Base-by-base conservation (phyloP, 306 rosid genomes). In the Oxytropis ochrocephala region DNA sequence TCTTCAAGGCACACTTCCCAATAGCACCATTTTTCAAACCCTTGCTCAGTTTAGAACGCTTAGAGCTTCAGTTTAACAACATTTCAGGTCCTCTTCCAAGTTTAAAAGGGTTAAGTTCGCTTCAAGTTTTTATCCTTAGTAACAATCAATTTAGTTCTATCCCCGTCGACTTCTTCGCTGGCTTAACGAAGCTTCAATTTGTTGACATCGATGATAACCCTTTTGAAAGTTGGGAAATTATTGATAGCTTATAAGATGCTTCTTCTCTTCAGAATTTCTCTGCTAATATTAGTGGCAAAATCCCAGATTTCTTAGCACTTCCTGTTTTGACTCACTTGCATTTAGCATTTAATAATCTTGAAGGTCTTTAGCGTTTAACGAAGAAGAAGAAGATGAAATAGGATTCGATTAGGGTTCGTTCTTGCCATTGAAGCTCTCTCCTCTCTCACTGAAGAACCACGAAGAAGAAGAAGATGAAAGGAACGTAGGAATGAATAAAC, bases 141-240 rank as follows among this genome's bases (percentile, higher is more conserved):
- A 72, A 66, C 80, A 91, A 88, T 69, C 75, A 65, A 43, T 83
- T 91, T 67, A 76, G 73, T 69, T 82, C 84, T 1, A 55, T 91
- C 52, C 91, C 97, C 7, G 12, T 35, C 29, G 87, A 83, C 70
- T 85, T 88, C 78, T 88, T 88, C 59, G 0, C 44, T 43, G 87
- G 85, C 7, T 66, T 86, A 87, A 65, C 85, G 8, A 81, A 85
- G 11, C 93, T 91, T 53, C 87, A 80, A 11, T 47, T 83, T 4
- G 78, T 85, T 17, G 91, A 88, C 69, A 80, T 88, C 47, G 97
- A 91, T 39, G 39, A 80, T 35, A 91, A 91, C 81, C 96, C 96
- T 0, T 83, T 89, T 74, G 64, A 18, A 9, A 4, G n/a, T 4
- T 91, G 97, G 96, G 78, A 81, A 44, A 83, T 91, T 30, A 93